Evolutionary conservation across 2,329 filamentous ascomycete genomes (phyloP), one percentile per base, ranked within the genome.

Genomic region (Hymenoscyphus occultus): DNA sequence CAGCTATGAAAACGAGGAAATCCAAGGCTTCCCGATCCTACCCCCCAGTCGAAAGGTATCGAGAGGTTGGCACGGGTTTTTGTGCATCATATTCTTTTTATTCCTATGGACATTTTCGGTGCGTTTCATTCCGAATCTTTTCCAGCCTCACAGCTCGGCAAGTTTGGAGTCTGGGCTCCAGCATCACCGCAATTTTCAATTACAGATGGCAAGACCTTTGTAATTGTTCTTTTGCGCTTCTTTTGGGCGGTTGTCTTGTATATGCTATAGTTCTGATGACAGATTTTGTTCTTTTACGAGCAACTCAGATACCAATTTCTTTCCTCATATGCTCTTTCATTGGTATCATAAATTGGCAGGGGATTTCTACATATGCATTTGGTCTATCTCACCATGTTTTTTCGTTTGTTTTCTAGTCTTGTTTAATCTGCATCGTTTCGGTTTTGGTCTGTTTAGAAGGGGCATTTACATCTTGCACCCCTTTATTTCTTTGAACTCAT

Each of bases 101-200:
- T 51, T 51, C 22, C n/a, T 51, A 22, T 51, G 45, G 45, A n/a
- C 45, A 51, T 51, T 51, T 51, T 51, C 45, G 45, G 45, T 51
- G 45, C 45, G 45, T 51, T 22, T 28, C 22, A 9, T 51, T 51
- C 45, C 45, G 19, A 51, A 51, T 51, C 19, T 51, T 51, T 51
- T 22, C 45, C 45, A 51, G 45, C 45, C 45, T 51, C 45, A 51
- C 45, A 16, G 45, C n/a, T 22, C 45, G 45, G n/a, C 45, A n/a
- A 51, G 45, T 22, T 51, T 51, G 45, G 19, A 51, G 45, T 51
- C 22, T 48, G 42, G 42, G 19, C 45, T 51, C n/a, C 45, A 51
- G 45, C 45, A 51, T 51, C 45, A 51, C 22, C 45, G 45, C n/a
- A 51, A 51, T 51, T 51, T 51, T 10, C 45, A 51, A 22, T 51